Percentiles rank a stretch among this genome's conserved stretches.
These are phyloP conservation scores for Aspergillus diversus DNA, from an alignment of 495 filamentous ascomycete species.

Conservation along the genomic window DNA sequence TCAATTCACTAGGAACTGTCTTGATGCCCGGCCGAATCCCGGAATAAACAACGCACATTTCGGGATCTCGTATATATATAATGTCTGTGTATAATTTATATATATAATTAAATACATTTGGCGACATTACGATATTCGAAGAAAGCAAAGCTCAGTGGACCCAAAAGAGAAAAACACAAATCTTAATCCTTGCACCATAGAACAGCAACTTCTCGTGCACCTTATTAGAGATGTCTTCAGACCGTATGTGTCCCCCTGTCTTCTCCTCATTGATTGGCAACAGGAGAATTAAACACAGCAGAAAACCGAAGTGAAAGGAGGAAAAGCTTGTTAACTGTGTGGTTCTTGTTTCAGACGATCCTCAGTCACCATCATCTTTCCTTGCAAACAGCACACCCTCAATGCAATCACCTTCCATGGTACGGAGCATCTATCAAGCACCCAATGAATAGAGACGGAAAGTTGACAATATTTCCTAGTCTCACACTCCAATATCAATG, in stretches of 20 bases:
- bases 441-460: not conserved
- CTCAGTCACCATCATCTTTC: conserved; percentile 12
- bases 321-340: conserved; percentile 1
- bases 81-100: not conserved
- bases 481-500: conserved; percentile 32
- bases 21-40: conserved; percentile 2
- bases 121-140: not conserved
- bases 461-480: conserved; percentile 20
- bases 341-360: conserved; percentile 10
- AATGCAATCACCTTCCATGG: conserved; percentile 10
- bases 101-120: not conserved
- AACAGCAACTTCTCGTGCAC: conserved; percentile 19
- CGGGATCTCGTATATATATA: conserved; percentile 1
- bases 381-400: not conserved
- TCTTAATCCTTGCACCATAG: not conserved
- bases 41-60: conserved; percentile 1
- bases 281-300: conserved; percentile 17
- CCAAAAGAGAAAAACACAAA: conserved; percentile 4
- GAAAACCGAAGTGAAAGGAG: not conserved
- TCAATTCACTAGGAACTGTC: not conserved
- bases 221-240: conserved; percentile 17
- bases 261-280: conserved; percentile 16
- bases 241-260: conserved; percentile 15
- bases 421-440: not conserved
- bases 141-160: conserved; percentile 17